A percentile compares a stretch with the other conserved stretches of the same genome.
phyloP scores from a whole-genome alignment of 177 flowering plant species.

The Tripterygium wilfordii region DNA sequence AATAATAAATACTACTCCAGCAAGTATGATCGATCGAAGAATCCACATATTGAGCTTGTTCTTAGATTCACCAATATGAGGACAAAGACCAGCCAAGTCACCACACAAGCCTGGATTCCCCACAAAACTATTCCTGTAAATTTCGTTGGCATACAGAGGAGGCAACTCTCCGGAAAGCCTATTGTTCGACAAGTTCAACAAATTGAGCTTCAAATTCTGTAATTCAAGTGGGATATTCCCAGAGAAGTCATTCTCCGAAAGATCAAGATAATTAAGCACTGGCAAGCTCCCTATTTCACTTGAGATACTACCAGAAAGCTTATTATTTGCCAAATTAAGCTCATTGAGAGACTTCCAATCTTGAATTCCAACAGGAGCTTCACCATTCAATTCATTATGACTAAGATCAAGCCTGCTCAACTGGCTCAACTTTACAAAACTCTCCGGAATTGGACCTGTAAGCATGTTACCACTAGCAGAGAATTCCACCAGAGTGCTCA shows the following conservation, averaged over 20 bases:
- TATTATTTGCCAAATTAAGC: constrained; percentile 52
- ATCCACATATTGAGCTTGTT: constrained; percentile 38
- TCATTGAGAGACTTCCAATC: constrained; percentile 43
- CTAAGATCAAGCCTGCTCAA: constrained; percentile 52
- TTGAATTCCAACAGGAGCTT: constrained; percentile 37
- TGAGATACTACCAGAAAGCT: constrained; percentile 52
- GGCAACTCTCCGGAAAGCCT: constrained; percentile 56
- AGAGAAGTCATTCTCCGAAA: constrained; percentile 49
- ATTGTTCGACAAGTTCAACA: constrained; percentile 61
- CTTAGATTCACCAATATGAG: constrained; percentile 8
- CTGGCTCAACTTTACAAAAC: constrained; percentile 31
- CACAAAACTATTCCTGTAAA: constrained; percentile 49
- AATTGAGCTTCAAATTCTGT: constrained; percentile 59
- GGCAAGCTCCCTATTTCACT: constrained; percentile 49
- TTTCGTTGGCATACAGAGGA: constrained; percentile 45
- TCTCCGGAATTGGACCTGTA: constrained; percentile 36
- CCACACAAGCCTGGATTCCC: constrained; percentile 80
- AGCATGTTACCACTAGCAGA: constrained; percentile 35
- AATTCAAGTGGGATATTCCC: constrained; percentile 55
- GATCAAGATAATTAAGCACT: constrained; percentile 68
- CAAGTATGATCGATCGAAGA: constrained; percentile 37
- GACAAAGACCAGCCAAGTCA: constrained; percentile 42
- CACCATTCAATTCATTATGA: constrained; percentile 46
- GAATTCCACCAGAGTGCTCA: constrained; percentile 38
- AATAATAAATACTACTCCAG: constrained; percentile 40